Evolutionary conservation across 306 rosid genomes (phyloP), one percentile per base, ranked within the genome.

Genomic region (Vigna reflexopilosa): DNA sequence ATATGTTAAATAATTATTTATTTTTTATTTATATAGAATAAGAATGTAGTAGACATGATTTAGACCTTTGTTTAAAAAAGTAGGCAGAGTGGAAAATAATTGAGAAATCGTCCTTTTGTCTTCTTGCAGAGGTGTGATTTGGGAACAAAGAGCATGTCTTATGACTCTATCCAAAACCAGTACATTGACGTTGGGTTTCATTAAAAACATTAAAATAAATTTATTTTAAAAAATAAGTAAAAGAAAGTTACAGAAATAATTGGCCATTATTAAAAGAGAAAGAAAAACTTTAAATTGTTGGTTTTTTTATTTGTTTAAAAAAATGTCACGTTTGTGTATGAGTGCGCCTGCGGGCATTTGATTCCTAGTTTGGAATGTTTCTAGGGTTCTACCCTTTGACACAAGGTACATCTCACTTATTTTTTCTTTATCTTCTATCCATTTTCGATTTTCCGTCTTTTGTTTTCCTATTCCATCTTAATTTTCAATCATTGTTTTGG

Each of bases 351-450:
- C 80, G 63, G 72, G 58, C 83, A 70, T 78, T 45, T 36, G 69
- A 79, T 74, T 82, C 79, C 59, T 79, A 56, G 70, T 70, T 80
- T 42, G 77, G 83, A 82, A 85, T 83, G 86, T 80, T 84, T 70
- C 76, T 79, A 76, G 86, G 88, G 84, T 82, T 85, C 87, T 80
- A 42, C 73, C 63, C 70, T 71, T 69, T 82, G 69, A 77, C 86
- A 55, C 16, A 61, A 79, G 82, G 86, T 86, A 70, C 72, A 20
- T 49, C 42, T 54, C 24, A 16, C 64, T 45, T 9, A 56, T 32
- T 3, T 9, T 9, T 52, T 75, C 62, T 45, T 63, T 52, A 5
- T 69, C 67, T 28, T 61, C 13, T 26, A 4, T 66, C 12, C 1
- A 24, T 9, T 77, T 44, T 67, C 68, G 16, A 56, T 45, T 72